phyloP scores from a whole-genome alignment of 495 filamentous ascomycete species.

The Lindgomyces ingoldianus region DNA sequence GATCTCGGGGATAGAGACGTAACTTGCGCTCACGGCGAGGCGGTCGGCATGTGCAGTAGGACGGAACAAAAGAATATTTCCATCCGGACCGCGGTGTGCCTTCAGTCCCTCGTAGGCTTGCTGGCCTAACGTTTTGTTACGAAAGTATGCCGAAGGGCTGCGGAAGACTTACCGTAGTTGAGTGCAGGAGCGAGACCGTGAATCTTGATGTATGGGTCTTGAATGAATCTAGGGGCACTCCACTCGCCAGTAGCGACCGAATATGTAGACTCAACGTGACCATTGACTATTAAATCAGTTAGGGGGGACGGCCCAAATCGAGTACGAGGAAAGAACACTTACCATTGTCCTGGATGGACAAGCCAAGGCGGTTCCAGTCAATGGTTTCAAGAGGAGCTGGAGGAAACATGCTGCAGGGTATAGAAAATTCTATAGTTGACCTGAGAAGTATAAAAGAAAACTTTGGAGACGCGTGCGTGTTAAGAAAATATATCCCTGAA shows the following conservation, averaged over 20 bases:
- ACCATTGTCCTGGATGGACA: constrained; percentile 15
- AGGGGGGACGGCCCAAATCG: background rate
- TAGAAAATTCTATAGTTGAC: background rate
- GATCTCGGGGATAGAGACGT: constrained; percentile 48
- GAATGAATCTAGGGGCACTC: constrained; percentile 47
- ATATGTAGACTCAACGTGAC: constrained; percentile 51
- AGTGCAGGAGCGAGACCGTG: constrained; percentile 51
- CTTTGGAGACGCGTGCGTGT: too few relatives aligned
- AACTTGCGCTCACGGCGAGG: constrained; percentile 39
- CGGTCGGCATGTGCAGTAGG: constrained; percentile 45
- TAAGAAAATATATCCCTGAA: too few relatives aligned
- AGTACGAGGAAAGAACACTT: background rate
- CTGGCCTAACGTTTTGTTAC: too few relatives aligned
- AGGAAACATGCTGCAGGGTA: background rate
- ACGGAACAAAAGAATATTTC: constrained; percentile 50
- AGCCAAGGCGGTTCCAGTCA: constrained; percentile 15
- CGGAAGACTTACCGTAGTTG: too few relatives aligned
- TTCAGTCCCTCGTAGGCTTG: constrained; percentile 46
- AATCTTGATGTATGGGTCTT: constrained; percentile 48
- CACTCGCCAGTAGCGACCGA: constrained; percentile 44
- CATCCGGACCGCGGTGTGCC: constrained; percentile 45
- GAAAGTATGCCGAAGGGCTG: too few relatives aligned
- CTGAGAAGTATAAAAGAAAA: background rate
- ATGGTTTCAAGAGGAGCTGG: constrained; percentile 15
- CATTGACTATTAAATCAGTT: constrained; percentile 43